Evolutionary conservation across 352 stramenopile genomes (phyloP).

Genomic region (Phytophthora tubulina): DNA sequence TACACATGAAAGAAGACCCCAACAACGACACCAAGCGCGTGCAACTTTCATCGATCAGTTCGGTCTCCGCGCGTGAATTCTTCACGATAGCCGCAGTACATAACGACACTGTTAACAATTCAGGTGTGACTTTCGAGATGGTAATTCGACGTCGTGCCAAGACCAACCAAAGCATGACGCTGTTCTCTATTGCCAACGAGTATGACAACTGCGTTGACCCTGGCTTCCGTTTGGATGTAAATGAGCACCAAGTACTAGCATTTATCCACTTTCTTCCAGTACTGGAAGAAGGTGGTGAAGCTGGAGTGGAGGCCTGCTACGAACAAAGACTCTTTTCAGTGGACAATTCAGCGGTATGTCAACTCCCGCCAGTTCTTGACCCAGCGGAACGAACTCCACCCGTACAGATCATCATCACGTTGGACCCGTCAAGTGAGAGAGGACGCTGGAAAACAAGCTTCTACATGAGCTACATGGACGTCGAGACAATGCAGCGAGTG

Average conservation of each 20-base stretch:
- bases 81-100: slow-evolving; percentile 47
- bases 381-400: slow-evolving; percentile 52
- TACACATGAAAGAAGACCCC: slow-evolving; percentile 46
- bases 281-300: slow-evolving; percentile 35
- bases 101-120: slow-evolving; percentile 6
- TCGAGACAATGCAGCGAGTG: slow-evolving; percentile 49
- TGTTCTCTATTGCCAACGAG: slow-evolving; percentile 77
- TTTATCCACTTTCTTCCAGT: slow-evolving; percentile 76
- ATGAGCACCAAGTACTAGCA: slow-evolving; percentile 57
- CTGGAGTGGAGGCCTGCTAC: slow-evolving; percentile 55
- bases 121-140: slow-evolving; percentile 78
- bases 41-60: slow-evolving; percentile 64
- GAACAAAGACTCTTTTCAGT: slow-evolving; percentile 62
- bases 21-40: slow-evolving; percentile 43
- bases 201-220: slow-evolving; percentile 70
- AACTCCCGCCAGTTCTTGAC: slow-evolving; percentile 43
- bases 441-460: slow-evolving; percentile 53
- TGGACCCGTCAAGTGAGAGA: slow-evolving; percentile 48
- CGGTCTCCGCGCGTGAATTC: slow-evolving; percentile 62
- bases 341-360: slow-evolving; percentile 39
- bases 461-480: slow-evolving; percentile 67
- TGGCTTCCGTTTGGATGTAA: slow-evolving; percentile 77
- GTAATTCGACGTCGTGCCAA: slow-evolving; percentile 51
- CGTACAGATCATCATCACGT: slow-evolving; percentile 66
- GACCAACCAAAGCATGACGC: slow-evolving; percentile 64